These are phyloP conservation scores for Quercus bicolor DNA, from an alignment of 306 rosid genomes.

Conservation along the genomic window DNA sequence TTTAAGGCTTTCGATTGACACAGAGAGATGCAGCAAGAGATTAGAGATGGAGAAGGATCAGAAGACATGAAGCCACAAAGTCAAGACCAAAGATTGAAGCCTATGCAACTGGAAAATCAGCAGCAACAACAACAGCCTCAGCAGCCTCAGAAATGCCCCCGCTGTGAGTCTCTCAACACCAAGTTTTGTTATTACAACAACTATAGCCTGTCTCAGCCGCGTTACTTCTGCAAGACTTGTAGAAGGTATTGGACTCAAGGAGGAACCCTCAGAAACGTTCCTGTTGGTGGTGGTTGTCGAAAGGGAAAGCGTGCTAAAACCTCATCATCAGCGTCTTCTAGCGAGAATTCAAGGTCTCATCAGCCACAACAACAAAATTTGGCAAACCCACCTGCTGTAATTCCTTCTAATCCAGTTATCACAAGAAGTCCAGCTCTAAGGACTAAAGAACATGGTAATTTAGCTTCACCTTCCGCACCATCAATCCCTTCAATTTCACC, in stretches of 20 bases:
- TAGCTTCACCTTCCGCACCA: constrained; percentile 3
- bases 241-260: constrained; percentile 73
- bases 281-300: constrained; percentile 56
- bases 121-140: constrained; percentile 22
- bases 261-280: constrained; percentile 60
- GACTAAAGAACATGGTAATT: not conserved
- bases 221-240: constrained; percentile 58
- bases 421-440: not conserved
- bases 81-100: constrained; percentile 1
- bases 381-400: not conserved
- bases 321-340: not conserved
- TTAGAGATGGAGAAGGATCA: not conserved
- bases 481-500: not conserved
- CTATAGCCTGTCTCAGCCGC: constrained; percentile 60
- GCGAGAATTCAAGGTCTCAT: constrained; percentile 16
- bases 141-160: constrained; percentile 49
- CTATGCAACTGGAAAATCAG: not conserved
- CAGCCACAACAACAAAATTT: constrained; percentile 16
- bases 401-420: not conserved
- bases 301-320: constrained; percentile 44
- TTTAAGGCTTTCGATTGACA: too few species aligned
- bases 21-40: constrained; percentile 23
- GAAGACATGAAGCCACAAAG: not conserved
- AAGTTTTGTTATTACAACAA: constrained; percentile 72
- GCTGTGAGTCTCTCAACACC: constrained; percentile 58